Base-by-base conservation (phyloP, 2,329 filamentous ascomycete genomes). In the Emmonsia crescens region DNA sequence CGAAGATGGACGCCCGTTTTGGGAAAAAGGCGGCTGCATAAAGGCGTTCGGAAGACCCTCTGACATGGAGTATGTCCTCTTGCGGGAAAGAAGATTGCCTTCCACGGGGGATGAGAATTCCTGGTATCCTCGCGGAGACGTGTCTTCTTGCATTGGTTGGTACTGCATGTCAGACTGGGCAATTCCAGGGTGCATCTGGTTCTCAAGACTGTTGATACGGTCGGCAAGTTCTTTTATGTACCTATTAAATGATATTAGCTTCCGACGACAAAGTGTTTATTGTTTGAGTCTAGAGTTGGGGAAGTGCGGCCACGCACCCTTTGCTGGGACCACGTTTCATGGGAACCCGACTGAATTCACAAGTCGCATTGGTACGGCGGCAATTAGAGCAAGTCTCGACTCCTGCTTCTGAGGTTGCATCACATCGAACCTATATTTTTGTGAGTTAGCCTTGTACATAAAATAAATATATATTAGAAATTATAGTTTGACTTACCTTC, bases 171-270 rank as follows among this genome's bases (percentile, higher is more conserved):
- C 76, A 31, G 73, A 66, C 49, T 66, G 60, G 5, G 59, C 55
- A 21, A 63, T 51, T 44, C 44, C 57, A 3, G 76, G 76, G 60
- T 78, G 75, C 62, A 94, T 84, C 70, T 90, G 89, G 66, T 87
- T 88, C 72, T 96, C 91, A 54, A 96, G 86, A 51, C 84, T 87
- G 68, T 92, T 86, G 63, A 96, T 85, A 31, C 91, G 82, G 71
- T 96, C 91, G 29, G 91, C 90, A 27, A 96, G 82, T 73, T 96
- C 91, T 72, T 95, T 96, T 73, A 96, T 96, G 69, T 96, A 96
- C 19, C 87, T 89, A 68, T 55, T 31, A 31, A 21, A 24, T 2
- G 40, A n/a, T 31, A 21, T 55, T 38, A 55, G 33, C 27, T 5
- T 40, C 52, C n/a, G 31, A 46, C 42, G 19, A 6, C 40, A 55